A percentile compares a stretch with the other conserved stretches of the same genome.
These are phyloP conservation scores for Hymenoscyphus occultus DNA, from an alignment of 2,329 filamentous ascomycete genomes.

Conservation along the genomic window DNA sequence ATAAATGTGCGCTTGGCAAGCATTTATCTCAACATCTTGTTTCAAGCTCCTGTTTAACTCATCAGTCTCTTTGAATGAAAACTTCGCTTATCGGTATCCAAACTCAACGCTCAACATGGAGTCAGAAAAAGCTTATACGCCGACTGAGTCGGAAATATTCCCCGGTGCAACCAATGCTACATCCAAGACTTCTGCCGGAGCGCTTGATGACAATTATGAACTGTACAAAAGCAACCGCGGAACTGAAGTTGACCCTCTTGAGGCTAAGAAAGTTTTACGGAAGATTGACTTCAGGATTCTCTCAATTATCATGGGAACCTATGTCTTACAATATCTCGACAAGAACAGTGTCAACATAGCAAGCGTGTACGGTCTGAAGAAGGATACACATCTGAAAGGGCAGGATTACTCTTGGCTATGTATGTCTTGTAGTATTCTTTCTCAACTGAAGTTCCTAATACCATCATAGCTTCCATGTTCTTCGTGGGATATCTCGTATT, in stretches of 20 bases:
- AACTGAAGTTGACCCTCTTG: slow-evolving; percentile 23
- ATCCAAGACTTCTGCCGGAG: not conserved
- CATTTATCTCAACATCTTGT: too few relatives aligned
- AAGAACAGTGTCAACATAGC: slow-evolving; percentile 53
- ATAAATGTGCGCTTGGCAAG: not conserved
- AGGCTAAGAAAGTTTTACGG: slow-evolving; percentile 42
- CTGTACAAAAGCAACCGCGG: slow-evolving; percentile 33
- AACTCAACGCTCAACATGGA: not conserved
- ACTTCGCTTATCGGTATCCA: not conserved
- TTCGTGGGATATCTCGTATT: slow-evolving; percentile 28
- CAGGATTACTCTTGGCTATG: slow-evolving; percentile 33
- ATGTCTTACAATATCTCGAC: slow-evolving; percentile 60
- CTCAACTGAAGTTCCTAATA: not conserved
- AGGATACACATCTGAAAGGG: slow-evolving; percentile 25
- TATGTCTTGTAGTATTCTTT: not conserved
- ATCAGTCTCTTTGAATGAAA: not conserved
- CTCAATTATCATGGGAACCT: slow-evolving; percentile 53
- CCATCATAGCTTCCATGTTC: slow-evolving; percentile 27
- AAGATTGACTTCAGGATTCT: slow-evolving; percentile 54
- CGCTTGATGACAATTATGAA: slow-evolving; percentile 37
- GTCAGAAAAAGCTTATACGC: not conserved
- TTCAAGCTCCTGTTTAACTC: not conserved
- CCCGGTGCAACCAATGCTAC: not conserved
- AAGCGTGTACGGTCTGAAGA: slow-evolving; percentile 33
- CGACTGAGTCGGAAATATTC: not conserved